Conservation (phyloP, 805 yeast genomes). For the Scheffersomyces coipomensis region DNA sequence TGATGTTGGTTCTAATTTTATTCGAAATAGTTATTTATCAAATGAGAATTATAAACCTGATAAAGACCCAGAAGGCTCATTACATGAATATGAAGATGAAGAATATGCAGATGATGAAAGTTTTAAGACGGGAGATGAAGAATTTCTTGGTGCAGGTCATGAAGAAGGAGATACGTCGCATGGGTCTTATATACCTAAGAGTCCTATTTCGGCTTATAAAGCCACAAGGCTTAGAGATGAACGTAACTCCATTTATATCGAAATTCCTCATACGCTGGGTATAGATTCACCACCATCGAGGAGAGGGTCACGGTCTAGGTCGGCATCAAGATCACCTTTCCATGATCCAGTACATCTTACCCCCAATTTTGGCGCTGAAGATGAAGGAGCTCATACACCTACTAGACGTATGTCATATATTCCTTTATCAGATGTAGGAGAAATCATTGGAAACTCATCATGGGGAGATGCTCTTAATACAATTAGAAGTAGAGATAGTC, state of each 20-base stretch:
- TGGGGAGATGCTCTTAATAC: conserved; percentile 22
- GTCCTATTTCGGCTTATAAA: neutral
- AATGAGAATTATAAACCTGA: conserved; percentile 6
- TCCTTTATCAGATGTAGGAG: no score
- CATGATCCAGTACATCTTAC: no score
- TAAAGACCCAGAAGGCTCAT: neutral
- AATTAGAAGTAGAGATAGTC: neutral
- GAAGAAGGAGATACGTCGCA: neutral
- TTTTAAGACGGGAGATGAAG: neutral
- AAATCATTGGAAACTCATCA: conserved; percentile 20
- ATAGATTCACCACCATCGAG: no score
- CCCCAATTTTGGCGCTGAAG: no score
- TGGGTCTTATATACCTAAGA: neutral
- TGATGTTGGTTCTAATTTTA: conserved; percentile 20
- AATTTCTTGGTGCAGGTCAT: neutral
- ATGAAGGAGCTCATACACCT: no score
- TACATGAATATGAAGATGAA: conserved; percentile 5
- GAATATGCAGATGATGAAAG: no score
- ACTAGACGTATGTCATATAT: no score
- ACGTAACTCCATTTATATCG: no score
- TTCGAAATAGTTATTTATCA: conserved; percentile 25
- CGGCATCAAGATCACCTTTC: no score
- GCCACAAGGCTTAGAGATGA: no score
- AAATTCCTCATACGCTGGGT: no score
- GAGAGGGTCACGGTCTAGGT: no score